Evolutionary conservation across 148 eudicot genomes (phyloP).

Genomic region (Linanthus parryae): DNA sequence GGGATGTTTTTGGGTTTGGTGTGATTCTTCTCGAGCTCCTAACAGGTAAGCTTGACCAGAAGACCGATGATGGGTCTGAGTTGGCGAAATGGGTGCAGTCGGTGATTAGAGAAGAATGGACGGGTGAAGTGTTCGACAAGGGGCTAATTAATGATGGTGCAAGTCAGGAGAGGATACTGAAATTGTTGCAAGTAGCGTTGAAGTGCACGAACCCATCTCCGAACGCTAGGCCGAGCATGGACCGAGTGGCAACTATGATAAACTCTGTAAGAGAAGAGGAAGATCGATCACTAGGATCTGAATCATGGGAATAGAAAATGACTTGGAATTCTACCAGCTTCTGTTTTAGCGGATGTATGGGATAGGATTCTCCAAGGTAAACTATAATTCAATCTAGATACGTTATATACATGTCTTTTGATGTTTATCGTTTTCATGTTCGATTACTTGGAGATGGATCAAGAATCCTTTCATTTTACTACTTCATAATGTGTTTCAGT

Average conservation of each 20-base stretch:
- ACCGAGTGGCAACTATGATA: slow-evolving; percentile 26
- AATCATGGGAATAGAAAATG: too few relatives aligned
- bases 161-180: slow-evolving; percentile 34
- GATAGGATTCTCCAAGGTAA: too few relatives aligned
- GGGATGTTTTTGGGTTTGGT: slow-evolving; percentile 29
- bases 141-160: slow-evolving; percentile 29
- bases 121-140: slow-evolving; percentile 36
- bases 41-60: slow-evolving; percentile 37
- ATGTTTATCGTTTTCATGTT: too few relatives aligned
- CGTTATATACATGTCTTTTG: too few relatives aligned
- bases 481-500: too few relatives aligned
- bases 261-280: slow-evolving; percentile 33
- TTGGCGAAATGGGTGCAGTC: slow-evolving; percentile 38
- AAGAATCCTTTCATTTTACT: too few relatives aligned
- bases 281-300: slow-evolving; percentile 25
- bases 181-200: slow-evolving; percentile 40
- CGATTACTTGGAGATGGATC: too few relatives aligned
- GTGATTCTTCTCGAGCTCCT: slow-evolving; percentile 39
- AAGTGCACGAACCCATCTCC: slow-evolving; percentile 30
- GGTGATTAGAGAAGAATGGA: slow-evolving; percentile 33
- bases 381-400: too few relatives aligned
- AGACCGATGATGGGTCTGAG: slow-evolving; percentile 21
- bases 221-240: slow-evolving; percentile 33
- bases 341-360: too few relatives aligned
- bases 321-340: too few relatives aligned